These are phyloP conservation scores for Hura crepitans DNA, from an alignment of 441 rosid genomes.

Conservation along the genomic window DNA sequence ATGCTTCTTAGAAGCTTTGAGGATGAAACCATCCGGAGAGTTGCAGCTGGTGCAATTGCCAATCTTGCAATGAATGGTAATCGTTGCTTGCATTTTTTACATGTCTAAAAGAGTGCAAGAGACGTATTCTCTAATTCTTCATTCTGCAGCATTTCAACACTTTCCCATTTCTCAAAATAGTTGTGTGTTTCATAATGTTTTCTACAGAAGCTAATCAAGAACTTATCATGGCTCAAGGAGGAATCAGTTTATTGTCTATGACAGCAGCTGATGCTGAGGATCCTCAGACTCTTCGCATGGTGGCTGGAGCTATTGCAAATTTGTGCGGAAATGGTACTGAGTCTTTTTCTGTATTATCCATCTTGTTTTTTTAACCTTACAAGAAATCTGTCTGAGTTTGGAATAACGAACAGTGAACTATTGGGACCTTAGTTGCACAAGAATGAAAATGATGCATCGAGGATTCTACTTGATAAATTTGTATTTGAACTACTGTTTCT, in stretches of 20 bases:
- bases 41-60: conserved; percentile 98
- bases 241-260: conserved; percentile 70
- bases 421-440: neutral
- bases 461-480: neutral
- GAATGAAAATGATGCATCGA: conserved; percentile 3
- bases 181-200: conserved; percentile 16
- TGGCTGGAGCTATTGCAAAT: conserved; percentile 96
- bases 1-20: conserved; percentile 92
- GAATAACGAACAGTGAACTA: neutral
- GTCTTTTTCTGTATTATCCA: conserved; percentile 2
- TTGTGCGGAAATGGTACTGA: conserved; percentile 89
- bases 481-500: neutral
- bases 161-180: conserved; percentile 4
- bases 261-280: conserved; percentile 92
- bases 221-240: conserved; percentile 86
- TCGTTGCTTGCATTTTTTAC: conserved; percentile 14
- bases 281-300: conserved; percentile 96
- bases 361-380: neutral
- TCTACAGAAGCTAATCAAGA: conserved; percentile 84
- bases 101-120: neutral
- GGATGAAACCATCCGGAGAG: conserved; percentile 93
- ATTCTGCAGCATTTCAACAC: neutral
- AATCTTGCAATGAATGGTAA: conserved; percentile 99
- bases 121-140: neutral
- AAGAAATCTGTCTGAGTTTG: neutral